These are phyloP conservation scores for Fraxinus greggii DNA, from an alignment of 305 asterid species.

Conservation along the genomic window DNA sequence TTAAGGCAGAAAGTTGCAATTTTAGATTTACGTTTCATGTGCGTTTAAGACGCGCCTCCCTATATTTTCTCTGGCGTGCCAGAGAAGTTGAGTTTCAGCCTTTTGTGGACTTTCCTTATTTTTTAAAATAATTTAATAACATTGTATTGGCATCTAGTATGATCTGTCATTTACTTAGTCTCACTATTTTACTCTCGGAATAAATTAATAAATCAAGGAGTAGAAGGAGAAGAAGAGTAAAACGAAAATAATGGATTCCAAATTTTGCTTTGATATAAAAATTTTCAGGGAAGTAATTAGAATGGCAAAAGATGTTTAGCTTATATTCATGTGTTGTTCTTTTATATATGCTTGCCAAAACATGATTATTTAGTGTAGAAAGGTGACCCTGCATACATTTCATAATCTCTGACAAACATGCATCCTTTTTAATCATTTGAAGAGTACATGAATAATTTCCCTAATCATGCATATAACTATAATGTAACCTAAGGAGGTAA, in stretches of 20 bases:
- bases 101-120: constrained; percentile 2
- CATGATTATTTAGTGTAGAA: constrained; percentile 18
- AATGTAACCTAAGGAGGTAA: not conserved
- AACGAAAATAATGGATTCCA: not conserved
- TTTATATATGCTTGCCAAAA: not conserved
- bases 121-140: not conserved
- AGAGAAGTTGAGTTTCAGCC: constrained; percentile 3
- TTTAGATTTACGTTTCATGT: constrained; percentile 12
- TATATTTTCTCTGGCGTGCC: not conserved
- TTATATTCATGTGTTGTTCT: not conserved
- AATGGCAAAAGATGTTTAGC: not conserved
- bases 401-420: constrained; percentile 4
- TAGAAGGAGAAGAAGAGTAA: not conserved
- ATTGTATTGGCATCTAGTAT: not conserved
- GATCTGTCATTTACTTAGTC: constrained; percentile 12
- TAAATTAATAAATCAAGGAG: not conserved
- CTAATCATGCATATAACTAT: not conserved
- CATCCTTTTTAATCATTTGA: constrained; percentile 36
- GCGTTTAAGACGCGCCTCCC: constrained; percentile 11
- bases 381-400: not conserved
- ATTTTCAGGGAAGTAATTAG: not conserved
- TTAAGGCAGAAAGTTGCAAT: not conserved
- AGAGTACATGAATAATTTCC: constrained; percentile 27
- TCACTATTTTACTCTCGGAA: constrained; percentile 1
- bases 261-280: not conserved